A percentile compares a stretch with the other conserved stretches of the same genome.
phyloP scores from a whole-genome alignment of 208 protist genomes.

The Crithidia acanthocephali region DNA sequence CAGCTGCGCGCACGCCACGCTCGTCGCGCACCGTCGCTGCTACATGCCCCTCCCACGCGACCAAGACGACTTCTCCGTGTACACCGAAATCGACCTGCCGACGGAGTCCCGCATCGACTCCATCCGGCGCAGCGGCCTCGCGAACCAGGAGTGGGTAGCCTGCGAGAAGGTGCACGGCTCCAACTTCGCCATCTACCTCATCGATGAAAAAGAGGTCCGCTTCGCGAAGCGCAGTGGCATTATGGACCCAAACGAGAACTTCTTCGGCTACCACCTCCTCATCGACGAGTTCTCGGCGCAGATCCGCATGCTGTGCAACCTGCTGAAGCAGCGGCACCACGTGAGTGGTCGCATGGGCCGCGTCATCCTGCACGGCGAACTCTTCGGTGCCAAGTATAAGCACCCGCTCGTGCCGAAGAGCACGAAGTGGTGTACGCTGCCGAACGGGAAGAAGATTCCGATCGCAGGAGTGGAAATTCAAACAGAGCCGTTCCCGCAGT shows the following conservation, averaged over 20 bases:
- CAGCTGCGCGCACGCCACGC: neutral
- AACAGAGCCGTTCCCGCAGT: constrained; percentile 86
- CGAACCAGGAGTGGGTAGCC: constrained; percentile 79
- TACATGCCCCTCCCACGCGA: constrained; percentile 75
- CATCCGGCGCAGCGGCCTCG: constrained; percentile 71
- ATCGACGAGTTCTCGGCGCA: constrained; percentile 72
- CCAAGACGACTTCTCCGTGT: constrained; percentile 80
- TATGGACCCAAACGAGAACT: constrained; percentile 91
- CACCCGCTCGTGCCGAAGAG: constrained; percentile 87
- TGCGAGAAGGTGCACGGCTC: constrained; percentile 90
- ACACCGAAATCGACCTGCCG: constrained; percentile 86
- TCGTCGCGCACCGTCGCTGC: constrained; percentile 19
- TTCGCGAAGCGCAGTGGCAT: constrained; percentile 89
- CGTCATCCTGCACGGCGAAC: constrained; percentile 82
- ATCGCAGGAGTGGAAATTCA: constrained; percentile 86
- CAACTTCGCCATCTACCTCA: constrained; percentile 86
- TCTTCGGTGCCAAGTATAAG: constrained; percentile 89
- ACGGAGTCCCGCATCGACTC: constrained; percentile 81
- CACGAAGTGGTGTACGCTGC: constrained; percentile 83
- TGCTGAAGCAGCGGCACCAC: constrained; percentile 79
- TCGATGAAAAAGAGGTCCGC: constrained; percentile 64
- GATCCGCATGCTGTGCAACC: constrained; percentile 60
- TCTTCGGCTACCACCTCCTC: constrained; percentile 91
- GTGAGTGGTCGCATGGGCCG: constrained; percentile 65
- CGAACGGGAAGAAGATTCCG: constrained; percentile 79